These are phyloP conservation scores for Fragilaria crotonensis DNA, from an alignment of 108 stramenopile species.

Conservation along the genomic window DNA sequence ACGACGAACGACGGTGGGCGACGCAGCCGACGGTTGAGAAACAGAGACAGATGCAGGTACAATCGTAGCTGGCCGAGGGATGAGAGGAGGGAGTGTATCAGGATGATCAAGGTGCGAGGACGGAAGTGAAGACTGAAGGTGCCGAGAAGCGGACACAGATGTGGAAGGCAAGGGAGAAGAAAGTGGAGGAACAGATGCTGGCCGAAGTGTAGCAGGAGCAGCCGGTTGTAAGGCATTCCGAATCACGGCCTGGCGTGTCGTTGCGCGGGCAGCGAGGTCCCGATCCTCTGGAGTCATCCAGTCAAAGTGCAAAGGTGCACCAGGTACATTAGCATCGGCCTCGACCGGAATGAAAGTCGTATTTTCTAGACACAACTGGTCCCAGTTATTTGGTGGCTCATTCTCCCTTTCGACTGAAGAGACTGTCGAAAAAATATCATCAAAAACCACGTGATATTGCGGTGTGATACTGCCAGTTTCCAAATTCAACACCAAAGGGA, in stretches of 20 bases:
- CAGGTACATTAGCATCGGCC: neutral
- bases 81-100: too few species aligned
- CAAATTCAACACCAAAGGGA: constrained; percentile 23
- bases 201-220: neutral
- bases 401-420: constrained; percentile 3
- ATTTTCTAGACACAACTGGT: neutral
- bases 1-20: neutral
- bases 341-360: neutral
- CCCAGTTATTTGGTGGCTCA: neutral
- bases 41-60: neutral
- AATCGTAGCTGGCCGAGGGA: neutral
- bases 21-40: neutral
- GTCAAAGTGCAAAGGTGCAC: too few species aligned
- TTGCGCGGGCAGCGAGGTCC: neutral
- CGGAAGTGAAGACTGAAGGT: too few species aligned
- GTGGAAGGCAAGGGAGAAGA: neutral
- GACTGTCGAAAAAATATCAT: constrained; percentile 32
- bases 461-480: constrained; percentile 27
- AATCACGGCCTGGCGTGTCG: neutral
- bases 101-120: too few species aligned
- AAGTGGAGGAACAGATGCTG: neutral
- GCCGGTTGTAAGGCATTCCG: neutral
- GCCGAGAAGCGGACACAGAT: too few species aligned
- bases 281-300: neutral
- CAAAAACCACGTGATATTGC: constrained; percentile 41